A percentile compares a stretch with the other conserved stretches of the same genome.
Evolutionary conservation across 331 rosid genomes (phyloP).

Genomic region (Malus hybrid): DNA sequence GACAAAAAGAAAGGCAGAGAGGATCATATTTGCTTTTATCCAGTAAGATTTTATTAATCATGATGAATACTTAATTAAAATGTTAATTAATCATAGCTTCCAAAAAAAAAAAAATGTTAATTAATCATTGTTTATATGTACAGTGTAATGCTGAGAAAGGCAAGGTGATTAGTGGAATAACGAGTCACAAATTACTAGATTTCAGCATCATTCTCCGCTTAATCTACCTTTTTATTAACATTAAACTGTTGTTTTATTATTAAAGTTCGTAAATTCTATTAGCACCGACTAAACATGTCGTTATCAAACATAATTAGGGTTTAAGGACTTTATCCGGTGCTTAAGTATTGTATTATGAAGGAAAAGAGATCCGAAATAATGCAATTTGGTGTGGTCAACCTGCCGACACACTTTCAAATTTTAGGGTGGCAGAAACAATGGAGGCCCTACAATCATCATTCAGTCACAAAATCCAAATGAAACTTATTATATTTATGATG

Average conservation of each 20-base stretch:
- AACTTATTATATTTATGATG: conserved; percentile 11
- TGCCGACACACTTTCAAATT: conserved; percentile 44
- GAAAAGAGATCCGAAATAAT: conserved; percentile 4
- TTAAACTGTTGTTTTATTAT: background rate
- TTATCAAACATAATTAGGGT: background rate
- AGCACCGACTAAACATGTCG: conserved; percentile 8
- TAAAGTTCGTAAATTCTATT: background rate
- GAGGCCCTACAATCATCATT: conserved; percentile 21
- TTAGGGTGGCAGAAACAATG: conserved; percentile 12
- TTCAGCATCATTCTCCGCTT: conserved; percentile 1
- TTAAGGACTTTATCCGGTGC: conserved; percentile 5
- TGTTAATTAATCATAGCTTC: too few relatives aligned
- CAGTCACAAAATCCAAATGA: conserved; percentile 22
- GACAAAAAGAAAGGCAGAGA: background rate
- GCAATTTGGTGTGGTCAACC: background rate
- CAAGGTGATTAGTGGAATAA: conserved; percentile 2
- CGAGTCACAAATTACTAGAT: conserved; percentile 5
- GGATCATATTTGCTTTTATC: background rate
- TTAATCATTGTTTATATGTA: too few relatives aligned
- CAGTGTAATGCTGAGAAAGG: background rate
- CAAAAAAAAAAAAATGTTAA: too few relatives aligned
- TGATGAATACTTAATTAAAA: too few relatives aligned
- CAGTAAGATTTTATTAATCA: background rate
- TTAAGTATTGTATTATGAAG: background rate
- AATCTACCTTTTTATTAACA: background rate